These are phyloP conservation scores for Hyphopichia khmerensis DNA, from an alignment of 1,139 yeast genomes.

Conservation along the genomic window DNA sequence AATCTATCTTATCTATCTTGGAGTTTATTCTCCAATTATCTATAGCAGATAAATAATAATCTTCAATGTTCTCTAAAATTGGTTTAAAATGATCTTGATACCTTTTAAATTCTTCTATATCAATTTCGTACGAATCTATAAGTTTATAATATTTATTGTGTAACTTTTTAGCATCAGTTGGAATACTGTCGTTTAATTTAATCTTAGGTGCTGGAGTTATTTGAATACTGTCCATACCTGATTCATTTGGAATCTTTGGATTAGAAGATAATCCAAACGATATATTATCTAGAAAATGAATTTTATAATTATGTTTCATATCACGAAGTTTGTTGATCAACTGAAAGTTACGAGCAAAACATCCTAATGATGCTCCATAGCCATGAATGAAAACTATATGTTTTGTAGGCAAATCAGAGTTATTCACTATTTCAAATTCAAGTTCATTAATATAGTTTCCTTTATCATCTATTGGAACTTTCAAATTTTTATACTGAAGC, in stretches of 20 bases:
- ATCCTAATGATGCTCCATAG: conserved; percentile 85
- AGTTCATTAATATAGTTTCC: conserved; percentile 39
- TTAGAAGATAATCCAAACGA: conserved; percentile 83
- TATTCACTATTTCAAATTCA: conserved; percentile 28
- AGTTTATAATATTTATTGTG: conserved; percentile 45
- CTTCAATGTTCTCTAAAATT: conserved; percentile 40
- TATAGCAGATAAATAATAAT: conserved; percentile 35
- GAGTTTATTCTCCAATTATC: conserved; percentile 38
- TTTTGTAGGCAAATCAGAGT: conserved; percentile 19
- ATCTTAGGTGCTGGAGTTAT: conserved; percentile 31
- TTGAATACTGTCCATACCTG: conserved; percentile 13
- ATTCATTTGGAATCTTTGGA: conserved; percentile 38
- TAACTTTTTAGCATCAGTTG: conserved; percentile 28
- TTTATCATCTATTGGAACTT: conserved; percentile 24
- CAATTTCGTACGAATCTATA: conserved; percentile 33
- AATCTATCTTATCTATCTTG: conserved; percentile 36
- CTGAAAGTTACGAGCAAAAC: conserved; percentile 76
- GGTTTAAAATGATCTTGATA: conserved; percentile 40
- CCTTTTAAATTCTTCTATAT: conserved; percentile 22
- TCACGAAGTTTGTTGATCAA: conserved; percentile 38
- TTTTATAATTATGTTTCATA: conserved; percentile 41
- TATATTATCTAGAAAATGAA: conserved; percentile 79
- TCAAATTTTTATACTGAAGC: conserved; percentile 18
- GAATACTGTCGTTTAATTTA: conserved; percentile 27
- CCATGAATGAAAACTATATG: conserved; percentile 81